Evolutionary conservation across 805 yeast species (phyloP), one percentile per base, ranked within the genome.

Genomic region (Ogataea angusta): DNA sequence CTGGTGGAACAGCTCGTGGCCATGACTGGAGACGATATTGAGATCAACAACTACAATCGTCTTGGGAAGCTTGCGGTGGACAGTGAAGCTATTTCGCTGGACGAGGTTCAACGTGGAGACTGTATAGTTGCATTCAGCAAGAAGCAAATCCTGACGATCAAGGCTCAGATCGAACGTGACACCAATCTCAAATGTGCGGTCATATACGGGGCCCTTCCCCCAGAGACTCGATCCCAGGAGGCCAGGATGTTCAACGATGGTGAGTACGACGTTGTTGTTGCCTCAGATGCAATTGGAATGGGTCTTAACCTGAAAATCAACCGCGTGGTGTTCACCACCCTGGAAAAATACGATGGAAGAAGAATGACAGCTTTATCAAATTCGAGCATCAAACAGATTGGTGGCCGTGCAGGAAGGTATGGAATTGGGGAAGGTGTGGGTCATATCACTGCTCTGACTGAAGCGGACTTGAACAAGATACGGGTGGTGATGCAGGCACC

Each of bases 201-300:
- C 2, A 82, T 93, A 22, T 93, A 93, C 57, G 99, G 99, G 16
- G 90, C 95, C 0, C 68, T 93, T 31, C 99, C 99, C 0, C 95
- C 98, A 1, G 98, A 93, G 58, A 87, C 91, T 0, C 75, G 99
- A 50, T 78, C 88, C 3, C 78, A 78, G 49, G 96, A 93, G 56
- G 95, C 97, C 0, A 60, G 68, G 21, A 69, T 75, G 34, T 93
- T 93, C 62, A 93, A 93, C 57, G 65, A 58, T n/a, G 91, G 95
- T 2, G 73, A 75, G 25, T 83, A 78, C 47, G 93, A 90, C 53
- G 73, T 85, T n/a, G 68, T 93, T 27, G 85, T 93, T 6, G 98
- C 99, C 1, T 85, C 96, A 2, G 98, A 93, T 66, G 99, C 99
- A 0, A 80, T 93, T 47, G 99, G 99, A 2, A 91, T 93, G 97